These are phyloP conservation scores for Collariella sp. DNA, from an alignment of 495 filamentous ascomycete genomes.

Conservation along the genomic window DNA sequence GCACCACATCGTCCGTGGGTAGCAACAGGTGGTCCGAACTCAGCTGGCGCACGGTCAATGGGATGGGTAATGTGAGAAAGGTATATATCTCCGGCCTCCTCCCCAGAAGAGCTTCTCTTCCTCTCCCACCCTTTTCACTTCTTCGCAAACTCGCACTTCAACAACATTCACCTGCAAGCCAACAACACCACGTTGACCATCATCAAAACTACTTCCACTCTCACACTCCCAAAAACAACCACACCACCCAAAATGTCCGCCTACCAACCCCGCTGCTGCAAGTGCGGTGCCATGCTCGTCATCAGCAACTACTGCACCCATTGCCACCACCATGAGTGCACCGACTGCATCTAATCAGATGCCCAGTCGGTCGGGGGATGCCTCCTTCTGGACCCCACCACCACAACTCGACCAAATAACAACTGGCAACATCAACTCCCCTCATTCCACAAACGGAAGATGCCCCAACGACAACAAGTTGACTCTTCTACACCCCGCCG, in stretches of 20 bases:
- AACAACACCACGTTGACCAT: background rate
- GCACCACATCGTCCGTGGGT: background rate
- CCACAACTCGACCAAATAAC: too few species aligned
- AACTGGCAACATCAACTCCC: too few species aligned
- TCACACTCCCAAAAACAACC: background rate
- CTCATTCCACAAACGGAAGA: too few species aligned
- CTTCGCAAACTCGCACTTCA: background rate
- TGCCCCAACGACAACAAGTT: too few species aligned
- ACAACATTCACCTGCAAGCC: background rate
- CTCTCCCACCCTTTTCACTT: too few species aligned
- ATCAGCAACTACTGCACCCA: slow-evolving; percentile 39
- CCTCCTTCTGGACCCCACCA: too few species aligned
- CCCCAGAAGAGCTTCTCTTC: too few species aligned
- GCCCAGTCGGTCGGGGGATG: background rate
- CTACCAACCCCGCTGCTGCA: slow-evolving; percentile 40
- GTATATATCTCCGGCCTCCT: too few species aligned
- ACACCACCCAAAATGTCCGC: slow-evolving; percentile 20
- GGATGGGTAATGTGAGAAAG: too few species aligned
- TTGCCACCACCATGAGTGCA: slow-evolving; percentile 38
- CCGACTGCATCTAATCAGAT: slow-evolving; percentile 33
- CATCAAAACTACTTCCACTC: background rate
- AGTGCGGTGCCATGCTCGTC: slow-evolving; percentile 41
- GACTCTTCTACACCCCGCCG: too few species aligned
- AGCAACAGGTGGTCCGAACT: too few species aligned
- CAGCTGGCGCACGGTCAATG: too few species aligned